Evolutionary conservation across 495 filamentous ascomycete genomes (phyloP), one percentile per base, ranked within the genome.

Genomic region (Podospora pseudocomata): DNA sequence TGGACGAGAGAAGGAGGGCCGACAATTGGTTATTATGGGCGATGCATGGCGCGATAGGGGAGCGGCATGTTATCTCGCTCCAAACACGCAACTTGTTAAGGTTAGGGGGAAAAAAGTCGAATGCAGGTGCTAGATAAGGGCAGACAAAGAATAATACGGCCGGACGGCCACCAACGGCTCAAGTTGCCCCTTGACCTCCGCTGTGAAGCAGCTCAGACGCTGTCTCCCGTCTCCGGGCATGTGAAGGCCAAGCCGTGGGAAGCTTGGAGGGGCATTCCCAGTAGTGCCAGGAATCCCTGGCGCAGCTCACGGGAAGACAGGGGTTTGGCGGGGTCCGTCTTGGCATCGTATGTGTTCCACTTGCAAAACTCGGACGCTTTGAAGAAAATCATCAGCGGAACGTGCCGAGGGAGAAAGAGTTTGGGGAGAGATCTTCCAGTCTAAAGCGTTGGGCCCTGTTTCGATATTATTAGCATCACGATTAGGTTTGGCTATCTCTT

Each of bases 71-170:
- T 58, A 20, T 58, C 39, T 58, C 18, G n/a, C n/a, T 58, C 55
- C 1, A 58, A 58, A 58, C n/a, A 58, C 55, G 55, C 55, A 58
- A 58, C 23, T 58, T 20, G 55, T 20, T 7, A 20, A 5, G 23
- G 23, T 23, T 23, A 23, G 23, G 23, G 23, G n/a, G 23, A 58
- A 19, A 58, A 7, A 7, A n/a, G 55, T 58, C 55, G 55, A 23
- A 58, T 58, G 55, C 55, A 58, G 55, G 55, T 26, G 39, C 55
- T 58, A 58, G 55, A 58, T 58, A 58, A 58, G 55, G 55, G 15
- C 55, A 58, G n/a, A 58, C 55, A 58, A 58, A 58, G 55, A 23
- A 19, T 4, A 49, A 49, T 1, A 49, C 6, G 39, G 13, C 23
- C 55, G 55, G 55, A 20, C 55, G 55, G 55, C 6, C 5, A 26